phyloP scores from a whole-genome alignment of 345 rosid species.

The Syzygium aqueum region DNA sequence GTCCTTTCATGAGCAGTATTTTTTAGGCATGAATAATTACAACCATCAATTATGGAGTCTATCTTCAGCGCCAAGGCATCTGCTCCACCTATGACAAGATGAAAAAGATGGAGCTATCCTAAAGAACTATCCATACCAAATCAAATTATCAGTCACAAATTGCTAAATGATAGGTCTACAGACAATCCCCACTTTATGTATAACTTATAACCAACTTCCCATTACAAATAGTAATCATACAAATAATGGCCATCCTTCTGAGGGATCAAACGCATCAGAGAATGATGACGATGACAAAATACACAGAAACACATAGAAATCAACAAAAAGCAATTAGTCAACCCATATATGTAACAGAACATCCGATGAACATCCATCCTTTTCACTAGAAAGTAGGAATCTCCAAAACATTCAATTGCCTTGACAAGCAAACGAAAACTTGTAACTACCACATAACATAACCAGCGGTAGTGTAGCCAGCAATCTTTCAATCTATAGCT shows the following conservation, averaged over 20 bases:
- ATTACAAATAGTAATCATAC: background rate
- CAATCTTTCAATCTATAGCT: background rate
- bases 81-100: background rate
- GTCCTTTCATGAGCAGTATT: background rate
- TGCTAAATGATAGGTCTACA: background rate
- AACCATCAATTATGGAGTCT: background rate
- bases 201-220: background rate
- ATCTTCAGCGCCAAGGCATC: background rate
- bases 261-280: background rate
- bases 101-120: background rate
- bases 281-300: background rate
- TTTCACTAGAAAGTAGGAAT: background rate
- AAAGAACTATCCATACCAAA: background rate
- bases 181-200: background rate
- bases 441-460: background rate
- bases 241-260: background rate
- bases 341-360: background rate
- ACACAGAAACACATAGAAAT: background rate
- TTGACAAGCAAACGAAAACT: background rate
- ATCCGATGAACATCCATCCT: background rate
- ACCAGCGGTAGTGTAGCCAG: background rate
- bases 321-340: background rate
- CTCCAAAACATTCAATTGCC: background rate
- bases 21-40: background rate
- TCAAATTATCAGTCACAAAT: background rate